phyloP scores from a whole-genome alignment of 495 filamentous ascomycete species.

The Hyaloscypha hepaticicola region DNA sequence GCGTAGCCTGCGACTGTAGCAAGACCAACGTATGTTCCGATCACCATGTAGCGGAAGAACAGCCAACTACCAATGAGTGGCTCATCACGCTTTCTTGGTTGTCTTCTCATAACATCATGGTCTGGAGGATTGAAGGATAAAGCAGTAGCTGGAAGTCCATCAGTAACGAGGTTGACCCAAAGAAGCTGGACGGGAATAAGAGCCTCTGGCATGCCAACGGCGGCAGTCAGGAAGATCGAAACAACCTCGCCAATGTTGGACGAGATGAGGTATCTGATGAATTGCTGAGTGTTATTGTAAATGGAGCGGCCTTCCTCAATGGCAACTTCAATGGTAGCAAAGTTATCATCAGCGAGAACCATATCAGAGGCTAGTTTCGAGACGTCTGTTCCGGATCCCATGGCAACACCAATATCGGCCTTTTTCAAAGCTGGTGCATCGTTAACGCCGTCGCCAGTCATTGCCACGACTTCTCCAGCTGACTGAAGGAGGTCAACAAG shows the following conservation, averaged over 20 bases:
- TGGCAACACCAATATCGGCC: conserved; percentile 97
- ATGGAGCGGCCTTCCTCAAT: conserved; percentile 98
- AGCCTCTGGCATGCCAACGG: conserved; percentile 96
- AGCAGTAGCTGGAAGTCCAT: conserved; percentile 94
- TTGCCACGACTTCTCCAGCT: conserved; percentile 91
- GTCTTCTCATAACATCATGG: conserved; percentile 93
- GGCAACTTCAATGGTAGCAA: conserved; percentile 93
- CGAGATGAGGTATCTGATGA: conserved; percentile 98
- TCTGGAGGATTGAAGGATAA: conserved; percentile 97
- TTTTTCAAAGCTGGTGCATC: conserved; percentile 98
- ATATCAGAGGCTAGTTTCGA: conserved; percentile 97
- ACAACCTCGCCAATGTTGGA: conserved; percentile 99
- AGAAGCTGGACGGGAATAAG: conserved; percentile 95
- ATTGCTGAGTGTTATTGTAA: conserved; percentile 99
- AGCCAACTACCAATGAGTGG: conserved; percentile 90
- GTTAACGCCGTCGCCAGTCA: conserved; percentile 99
- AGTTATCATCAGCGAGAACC: conserved; percentile 98
- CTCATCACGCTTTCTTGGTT: conserved; percentile 89
- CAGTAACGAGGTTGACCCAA: conserved; percentile 99
- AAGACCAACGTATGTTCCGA: conserved; percentile 90
- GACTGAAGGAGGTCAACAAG: conserved; percentile 96
- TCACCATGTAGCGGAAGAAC: conserved; percentile 96
- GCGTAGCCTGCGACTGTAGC: conserved; percentile 97
- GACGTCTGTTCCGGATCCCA: conserved; percentile 98
- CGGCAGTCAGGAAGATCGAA: conserved; percentile 98